Conservation (phyloP, 768 basidiomycete species). For the Gloeopeniophorella convolvens region DNA sequence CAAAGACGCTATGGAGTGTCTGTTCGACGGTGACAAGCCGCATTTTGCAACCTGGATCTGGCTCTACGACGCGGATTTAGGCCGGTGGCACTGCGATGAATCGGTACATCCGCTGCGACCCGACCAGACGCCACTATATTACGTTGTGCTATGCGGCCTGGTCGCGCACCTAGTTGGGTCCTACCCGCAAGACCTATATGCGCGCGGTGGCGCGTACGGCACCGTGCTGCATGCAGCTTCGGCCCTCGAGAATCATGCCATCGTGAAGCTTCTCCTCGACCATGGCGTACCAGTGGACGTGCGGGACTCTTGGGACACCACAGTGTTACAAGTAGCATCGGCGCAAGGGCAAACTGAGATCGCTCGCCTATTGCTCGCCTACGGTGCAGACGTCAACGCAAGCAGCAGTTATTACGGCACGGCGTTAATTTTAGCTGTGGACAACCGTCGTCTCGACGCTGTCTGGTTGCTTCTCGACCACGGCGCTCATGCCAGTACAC, state of each 20-base stretch:
- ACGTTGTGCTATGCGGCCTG: constrained; percentile 2
- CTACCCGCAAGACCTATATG: not conserved
- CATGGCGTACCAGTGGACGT: not conserved
- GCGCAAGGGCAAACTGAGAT: not conserved
- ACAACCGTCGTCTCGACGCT: not conserved
- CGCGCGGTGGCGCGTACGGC: not conserved
- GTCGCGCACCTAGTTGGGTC: not conserved
- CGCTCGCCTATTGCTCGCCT: not conserved
- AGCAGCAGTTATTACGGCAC: not conserved
- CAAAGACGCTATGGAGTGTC: not conserved
- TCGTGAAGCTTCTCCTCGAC: not conserved
- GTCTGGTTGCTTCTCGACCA: not conserved
- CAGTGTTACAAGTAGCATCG: not conserved
- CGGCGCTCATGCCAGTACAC: not conserved
- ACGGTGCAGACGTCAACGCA: not conserved
- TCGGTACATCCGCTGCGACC: not conserved
- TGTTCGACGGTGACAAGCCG: not conserved
- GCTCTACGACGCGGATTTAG: constrained; percentile 5
- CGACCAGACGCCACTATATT: not conserved
- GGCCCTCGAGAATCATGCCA: not conserved
- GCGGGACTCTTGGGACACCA: not conserved
- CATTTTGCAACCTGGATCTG: constrained; percentile 10
- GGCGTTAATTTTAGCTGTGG: not conserved
- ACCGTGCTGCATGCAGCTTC: not conserved
- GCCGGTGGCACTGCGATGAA: not conserved